Evolutionary conservation across 2,329 filamentous ascomycete species (phyloP).

Genomic region (Pseudocercospora musae): DNA sequence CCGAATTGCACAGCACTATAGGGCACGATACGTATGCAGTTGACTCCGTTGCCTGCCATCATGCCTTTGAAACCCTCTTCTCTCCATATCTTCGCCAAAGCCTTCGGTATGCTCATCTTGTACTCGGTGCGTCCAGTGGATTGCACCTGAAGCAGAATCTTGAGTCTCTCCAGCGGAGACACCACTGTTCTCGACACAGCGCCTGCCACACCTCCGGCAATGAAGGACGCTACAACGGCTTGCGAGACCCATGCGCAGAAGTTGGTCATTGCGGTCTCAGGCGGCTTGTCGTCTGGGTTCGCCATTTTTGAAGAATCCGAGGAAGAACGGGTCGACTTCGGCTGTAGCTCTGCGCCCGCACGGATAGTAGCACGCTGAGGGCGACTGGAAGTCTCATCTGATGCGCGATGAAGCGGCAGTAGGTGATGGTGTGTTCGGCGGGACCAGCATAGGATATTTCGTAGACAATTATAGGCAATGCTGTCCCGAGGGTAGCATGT

Average conservation of each 20-base stretch:
- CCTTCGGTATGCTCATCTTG: slow-evolving; percentile 85
- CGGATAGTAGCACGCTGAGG: not conserved
- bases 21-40: slow-evolving; percentile 96
- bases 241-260: slow-evolving; percentile 58
- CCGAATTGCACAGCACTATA: slow-evolving; percentile 98
- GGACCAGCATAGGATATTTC: not conserved
- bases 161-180: slow-evolving; percentile 89
- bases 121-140: slow-evolving; percentile 88
- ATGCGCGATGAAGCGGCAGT: not conserved
- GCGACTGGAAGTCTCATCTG: not conserved
- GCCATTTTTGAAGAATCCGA: slow-evolving; percentile 3
- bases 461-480: not conserved
- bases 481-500: not conserved
- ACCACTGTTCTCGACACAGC: slow-evolving; percentile 98
- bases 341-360: not conserved
- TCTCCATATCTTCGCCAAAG: slow-evolving; percentile 88
- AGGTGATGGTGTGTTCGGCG: not conserved
- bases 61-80: slow-evolving; percentile 97
- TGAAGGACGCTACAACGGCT: slow-evolving; percentile 85
- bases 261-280: not conserved
- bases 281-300: not conserved
- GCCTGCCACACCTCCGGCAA: slow-evolving; percentile 88
- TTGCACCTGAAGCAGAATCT: slow-evolving; percentile 97
- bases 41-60: slow-evolving; percentile 96
- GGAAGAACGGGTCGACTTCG: not conserved